Percentiles rank a stretch among this genome's conserved stretches.
Conservation (phyloP, 169 alveolate genomes). For the Babesia ovis region DNA sequence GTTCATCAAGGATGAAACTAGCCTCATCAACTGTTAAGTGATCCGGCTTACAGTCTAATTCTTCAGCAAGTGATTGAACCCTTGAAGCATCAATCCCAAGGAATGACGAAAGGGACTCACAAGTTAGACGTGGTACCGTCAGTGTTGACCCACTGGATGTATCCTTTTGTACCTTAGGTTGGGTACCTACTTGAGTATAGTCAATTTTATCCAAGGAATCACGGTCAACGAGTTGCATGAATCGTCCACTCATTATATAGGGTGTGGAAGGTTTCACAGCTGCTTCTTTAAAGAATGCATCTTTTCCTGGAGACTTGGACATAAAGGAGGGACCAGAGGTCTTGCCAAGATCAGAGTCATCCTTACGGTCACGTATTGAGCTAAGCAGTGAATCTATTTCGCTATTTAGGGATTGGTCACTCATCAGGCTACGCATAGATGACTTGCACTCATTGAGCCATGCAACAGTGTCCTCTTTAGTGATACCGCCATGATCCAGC, state of each 20-base stretch:
- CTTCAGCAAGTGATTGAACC: conserved; percentile 18
- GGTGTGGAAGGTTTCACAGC: too few species aligned
- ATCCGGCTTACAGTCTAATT: conserved; percentile 39
- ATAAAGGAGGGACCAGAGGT: neutral
- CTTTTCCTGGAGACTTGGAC: conserved; percentile 14
- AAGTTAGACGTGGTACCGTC: conserved; percentile 11
- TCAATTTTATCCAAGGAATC: too few species aligned
- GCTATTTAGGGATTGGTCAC: conserved; percentile 1
- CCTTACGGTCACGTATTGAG: conserved; percentile 1
- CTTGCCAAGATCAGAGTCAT: neutral
- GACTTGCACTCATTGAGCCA: neutral
- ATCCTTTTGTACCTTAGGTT: neutral
- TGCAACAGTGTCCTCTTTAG: neutral
- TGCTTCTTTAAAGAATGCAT: too few species aligned
- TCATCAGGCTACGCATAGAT: neutral
- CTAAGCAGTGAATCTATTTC: neutral
- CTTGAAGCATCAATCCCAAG: neutral
- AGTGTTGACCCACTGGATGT: neutral
- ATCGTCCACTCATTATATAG: too few species aligned
- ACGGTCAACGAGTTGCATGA: too few species aligned
- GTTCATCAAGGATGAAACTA: conserved; percentile 88
- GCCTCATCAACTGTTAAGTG: conserved; percentile 70
- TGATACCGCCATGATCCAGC: neutral
- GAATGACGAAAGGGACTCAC: conserved; percentile 4
- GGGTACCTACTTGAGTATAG: neutral